phyloP scores from a whole-genome alignment of 768 basidiomycete species.

The Suillus subluteus region DNA sequence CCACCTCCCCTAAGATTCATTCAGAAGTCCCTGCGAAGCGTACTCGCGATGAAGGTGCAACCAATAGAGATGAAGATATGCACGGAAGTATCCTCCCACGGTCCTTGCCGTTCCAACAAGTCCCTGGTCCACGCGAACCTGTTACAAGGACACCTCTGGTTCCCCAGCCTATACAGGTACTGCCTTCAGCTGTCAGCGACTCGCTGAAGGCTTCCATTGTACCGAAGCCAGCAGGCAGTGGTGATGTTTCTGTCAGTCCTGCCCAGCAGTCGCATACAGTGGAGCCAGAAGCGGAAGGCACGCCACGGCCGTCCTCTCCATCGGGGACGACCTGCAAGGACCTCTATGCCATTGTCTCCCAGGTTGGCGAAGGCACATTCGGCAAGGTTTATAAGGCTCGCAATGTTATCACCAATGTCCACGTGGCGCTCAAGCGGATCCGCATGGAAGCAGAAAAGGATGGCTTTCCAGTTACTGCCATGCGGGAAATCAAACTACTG shows the following conservation, averaged over 20 bases:
- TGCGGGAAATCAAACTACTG: constrained; percentile 97
- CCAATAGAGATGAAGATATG: constrained; percentile 27
- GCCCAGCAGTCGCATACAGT: constrained; percentile 21
- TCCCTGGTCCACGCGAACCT: constrained; percentile 13
- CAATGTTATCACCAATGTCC: constrained; percentile 71
- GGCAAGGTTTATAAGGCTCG: constrained; percentile 97
- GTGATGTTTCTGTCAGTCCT: constrained; percentile 26
- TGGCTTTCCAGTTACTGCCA: constrained; percentile 98
- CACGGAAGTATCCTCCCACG: neutral
- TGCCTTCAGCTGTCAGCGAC: constrained; percentile 22
- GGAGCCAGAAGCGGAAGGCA: constrained; percentile 28
- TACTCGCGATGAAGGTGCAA: constrained; percentile 23
- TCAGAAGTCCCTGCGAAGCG: constrained; percentile 33
- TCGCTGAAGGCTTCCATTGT: constrained; percentile 23
- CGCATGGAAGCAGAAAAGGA: constrained; percentile 97
- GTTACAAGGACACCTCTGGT: constrained; percentile 18
- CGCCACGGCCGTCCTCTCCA: constrained; percentile 34
- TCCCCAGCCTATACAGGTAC: constrained; percentile 13
- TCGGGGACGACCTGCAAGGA: constrained; percentile 45
- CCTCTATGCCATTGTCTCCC: constrained; percentile 84
- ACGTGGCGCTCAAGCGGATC: constrained; percentile 94
- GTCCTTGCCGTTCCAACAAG: constrained; percentile 6
- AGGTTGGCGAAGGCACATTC: constrained; percentile 98
- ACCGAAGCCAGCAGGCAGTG: constrained; percentile 26
- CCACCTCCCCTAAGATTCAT: constrained; percentile 16